Evolutionary conservation across 192 early-diverging fungal species (phyloP), one percentile per base, ranked within the genome.

Genomic region (Dissophora ornata): DNA sequence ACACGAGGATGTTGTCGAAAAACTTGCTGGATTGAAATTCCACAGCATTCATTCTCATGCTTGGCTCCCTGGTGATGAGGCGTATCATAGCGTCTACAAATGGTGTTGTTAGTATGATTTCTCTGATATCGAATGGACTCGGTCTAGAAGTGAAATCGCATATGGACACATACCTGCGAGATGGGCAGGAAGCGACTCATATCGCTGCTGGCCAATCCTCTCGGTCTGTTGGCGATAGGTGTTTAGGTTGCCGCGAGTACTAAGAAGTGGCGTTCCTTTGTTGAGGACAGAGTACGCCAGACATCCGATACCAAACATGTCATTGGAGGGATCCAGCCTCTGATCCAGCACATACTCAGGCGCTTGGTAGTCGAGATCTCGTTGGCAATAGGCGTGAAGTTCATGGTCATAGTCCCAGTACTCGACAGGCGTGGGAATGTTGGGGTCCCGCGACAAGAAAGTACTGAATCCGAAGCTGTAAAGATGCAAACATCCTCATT

Each of bases 301-400:
- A 61, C 93, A 96, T 0, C 91, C 95, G 6, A 96, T 83, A 11
- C 93, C 80, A 68, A 93, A 96, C 79, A 93, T 85, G 62, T 94
- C 93, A 59, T 88, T 87, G 19, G 88, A 81, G 4, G 83, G 68
- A 2, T 57, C 50, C 19, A 87, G 57, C 12, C 69, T 58, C 1
- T 86, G 84, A n/a, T 92, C 88, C 48, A 92, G 54, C 5, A 90
- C 82, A 36, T 77, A 87, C 52, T 95, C 92, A 4, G 92, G 92
- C 6, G 93, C 93, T 49, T 77, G 73, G 24, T 67, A 77, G 38
- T 77, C 53, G 29, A 77, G 62, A 45, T 86, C 82, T 47, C 81
- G 84, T 67, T 90, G 89, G 41, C 84, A 83, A 46, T 87, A 81
- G 4, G 68, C 62, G 9, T 88, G 88, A 61, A 89, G 70, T 26